Evolutionary conservation across 2,329 filamentous ascomycete species (phyloP).

Genomic region (Apiospora sp.): DNA sequence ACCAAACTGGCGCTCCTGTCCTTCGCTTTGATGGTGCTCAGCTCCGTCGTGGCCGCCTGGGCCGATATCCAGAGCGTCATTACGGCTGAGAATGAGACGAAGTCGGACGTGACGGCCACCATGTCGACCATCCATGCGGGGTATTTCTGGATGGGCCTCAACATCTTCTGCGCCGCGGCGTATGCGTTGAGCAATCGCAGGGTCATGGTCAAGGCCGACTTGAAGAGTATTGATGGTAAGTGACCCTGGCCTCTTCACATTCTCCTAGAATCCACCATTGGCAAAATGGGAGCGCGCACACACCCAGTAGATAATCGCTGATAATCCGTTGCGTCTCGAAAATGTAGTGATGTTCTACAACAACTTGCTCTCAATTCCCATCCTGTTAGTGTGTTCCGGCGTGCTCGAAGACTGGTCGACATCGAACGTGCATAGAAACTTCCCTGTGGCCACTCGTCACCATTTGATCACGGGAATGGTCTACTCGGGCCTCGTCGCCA

Average conservation of each 20-base stretch:
- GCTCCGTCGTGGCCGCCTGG: slow-evolving; percentile 94
- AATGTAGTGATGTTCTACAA: slow-evolving; percentile 99
- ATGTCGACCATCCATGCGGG: slow-evolving; percentile 92
- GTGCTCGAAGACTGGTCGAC: slow-evolving; percentile 92
- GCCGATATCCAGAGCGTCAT: slow-evolving; percentile 76
- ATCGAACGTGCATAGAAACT: slow-evolving; percentile 84
- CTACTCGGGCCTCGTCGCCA: slow-evolving; percentile 89
- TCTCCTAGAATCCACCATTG: slow-evolving; percentile 40
- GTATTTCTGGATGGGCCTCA: slow-evolving; percentile 97
- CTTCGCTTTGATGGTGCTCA: slow-evolving; percentile 96
- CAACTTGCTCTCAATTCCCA: slow-evolving; percentile 94
- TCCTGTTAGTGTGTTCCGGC: slow-evolving; percentile 83
- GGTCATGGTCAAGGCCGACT: slow-evolving; percentile 99
- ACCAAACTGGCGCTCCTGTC: slow-evolving; percentile 87
- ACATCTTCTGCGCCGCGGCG: slow-evolving; percentile 91
- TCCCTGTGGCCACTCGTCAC: slow-evolving; percentile 82
- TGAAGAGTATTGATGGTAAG: slow-evolving; percentile 99
- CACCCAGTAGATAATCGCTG: too few relatives aligned
- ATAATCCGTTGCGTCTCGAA: too few relatives aligned
- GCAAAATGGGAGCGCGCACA: too few relatives aligned
- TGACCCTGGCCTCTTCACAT: slow-evolving; percentile 37
- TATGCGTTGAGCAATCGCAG: slow-evolving; percentile 96
- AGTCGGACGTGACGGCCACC: slow-evolving; percentile 40
- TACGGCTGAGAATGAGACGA: slow-evolving; percentile 53
- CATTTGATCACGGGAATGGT: slow-evolving; percentile 87